phyloP scores from a whole-genome alignment of 805 yeast genomes.

The Lipomyces kockii region DNA sequence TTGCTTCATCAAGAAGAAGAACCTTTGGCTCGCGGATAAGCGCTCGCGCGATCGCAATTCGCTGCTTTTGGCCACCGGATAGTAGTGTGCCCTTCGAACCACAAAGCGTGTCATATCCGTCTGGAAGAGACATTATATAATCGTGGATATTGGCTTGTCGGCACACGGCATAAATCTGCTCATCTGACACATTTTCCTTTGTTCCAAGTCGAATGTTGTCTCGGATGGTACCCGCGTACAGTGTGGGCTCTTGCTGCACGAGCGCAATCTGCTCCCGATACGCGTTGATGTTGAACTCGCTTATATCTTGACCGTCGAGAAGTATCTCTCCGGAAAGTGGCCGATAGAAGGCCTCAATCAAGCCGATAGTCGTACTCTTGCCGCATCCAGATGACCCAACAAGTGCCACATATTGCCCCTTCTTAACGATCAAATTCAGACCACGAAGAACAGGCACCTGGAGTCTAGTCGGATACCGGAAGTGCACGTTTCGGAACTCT shows the following conservation, averaged over 20 bases:
- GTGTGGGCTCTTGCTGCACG: slow-evolving; percentile 62
- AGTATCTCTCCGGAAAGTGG: slow-evolving; percentile 28
- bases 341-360: slow-evolving; percentile 48
- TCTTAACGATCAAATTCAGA: slow-evolving; percentile 52
- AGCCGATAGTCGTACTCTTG: slow-evolving; percentile 53
- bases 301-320: slow-evolving; percentile 32
- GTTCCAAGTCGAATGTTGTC: slow-evolving; percentile 65
- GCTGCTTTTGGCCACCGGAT: slow-evolving; percentile 69
- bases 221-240: slow-evolving; percentile 78
- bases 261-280: slow-evolving; percentile 61
- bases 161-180: slow-evolving; percentile 51
- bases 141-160: slow-evolving; percentile 57
- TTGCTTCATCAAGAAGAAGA: slow-evolving; percentile 62
- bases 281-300: slow-evolving; percentile 51
- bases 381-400: slow-evolving; percentile 84
- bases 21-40: slow-evolving; percentile 60
- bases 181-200: slow-evolving; percentile 44
- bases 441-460: slow-evolving; percentile 42
- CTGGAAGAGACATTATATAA: slow-evolving; percentile 58
- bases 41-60: slow-evolving; percentile 68
- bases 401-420: slow-evolving; percentile 84
- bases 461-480: slow-evolving; percentile 44
- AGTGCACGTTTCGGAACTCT: slow-evolving; percentile 50
- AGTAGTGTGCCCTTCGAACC: slow-evolving; percentile 56
- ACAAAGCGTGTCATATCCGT: slow-evolving; percentile 56